phyloP scores from a whole-genome alignment of 2,329 filamentous ascomycete species.

The Eurotiales sp. region DNA sequence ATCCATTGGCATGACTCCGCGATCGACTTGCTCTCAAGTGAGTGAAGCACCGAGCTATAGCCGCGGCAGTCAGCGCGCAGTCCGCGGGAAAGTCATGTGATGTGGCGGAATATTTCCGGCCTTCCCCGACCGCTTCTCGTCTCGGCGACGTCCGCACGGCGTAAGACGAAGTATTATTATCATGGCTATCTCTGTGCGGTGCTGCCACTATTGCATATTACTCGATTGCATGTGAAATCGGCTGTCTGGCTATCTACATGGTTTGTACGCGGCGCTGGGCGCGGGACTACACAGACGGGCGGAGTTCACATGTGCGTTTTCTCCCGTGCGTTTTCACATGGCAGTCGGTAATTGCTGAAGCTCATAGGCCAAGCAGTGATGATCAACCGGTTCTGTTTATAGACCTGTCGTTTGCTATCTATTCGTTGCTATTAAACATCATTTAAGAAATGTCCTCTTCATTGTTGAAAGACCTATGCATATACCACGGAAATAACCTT shows the following conservation, averaged over 20 bases:
- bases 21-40: too few species aligned
- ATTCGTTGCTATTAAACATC: too few species aligned
- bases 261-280: background rate
- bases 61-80: slow-evolving; percentile 9
- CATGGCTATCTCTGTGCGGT: background rate
- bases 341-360: too few species aligned
- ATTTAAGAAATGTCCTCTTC: too few species aligned
- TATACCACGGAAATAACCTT: background rate
- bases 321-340: too few species aligned
- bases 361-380: too few species aligned
- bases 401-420: too few species aligned
- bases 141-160: slow-evolving; percentile 4
- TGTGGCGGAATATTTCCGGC: background rate
- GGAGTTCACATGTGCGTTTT: background rate
- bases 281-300: too few species aligned
- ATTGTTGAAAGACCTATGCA: background rate
- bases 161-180: too few species aligned
- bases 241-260: too few species aligned
- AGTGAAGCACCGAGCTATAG: background rate
- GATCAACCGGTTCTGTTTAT: too few species aligned
- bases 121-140: background rate
- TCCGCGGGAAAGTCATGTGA: slow-evolving; percentile 17
- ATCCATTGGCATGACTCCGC: too few species aligned
- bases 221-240: slow-evolving; percentile 13
- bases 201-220: background rate